Base-by-base conservation (phyloP, 2,329 filamentous ascomycete genomes). In the Aspergillus luchuensis region DNA sequence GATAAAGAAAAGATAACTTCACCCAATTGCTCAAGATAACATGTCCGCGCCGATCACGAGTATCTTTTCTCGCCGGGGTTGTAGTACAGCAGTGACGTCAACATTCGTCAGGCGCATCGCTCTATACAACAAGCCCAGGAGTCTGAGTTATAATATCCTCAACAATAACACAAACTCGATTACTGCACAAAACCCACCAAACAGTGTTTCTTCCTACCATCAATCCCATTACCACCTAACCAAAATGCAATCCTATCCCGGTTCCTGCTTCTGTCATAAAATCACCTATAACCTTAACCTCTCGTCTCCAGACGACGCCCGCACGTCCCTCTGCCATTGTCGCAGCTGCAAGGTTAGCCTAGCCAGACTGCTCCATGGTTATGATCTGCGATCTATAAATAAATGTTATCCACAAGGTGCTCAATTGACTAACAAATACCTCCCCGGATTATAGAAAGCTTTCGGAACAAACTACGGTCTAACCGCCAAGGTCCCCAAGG, bases 241-340 rank as follows among this genome's bases (percentile, higher is more conserved):
- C 47, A 56, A 30, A 19, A 76, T 76, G 72, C 69, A 68, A 5
- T 61, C 51, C 3, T 73, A 74, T 41, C 73, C 73, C 1, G 79
- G 80, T 19, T 76, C 75, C 41, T 85, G 83, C 71, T 81, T 79
- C 68, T 85, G 84, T 67, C 72, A 75, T 58, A 73, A 73, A 8
- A 74, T 85, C 58, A 72, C 74, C 30, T 85, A 84, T 61, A 71
- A 75, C 15, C 72, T 85, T 50, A 70, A 72, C 0, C 74, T 85
- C 1, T 63, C 69, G 2, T 78, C 79, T 7, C 73, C 76, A 5
- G 77, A 80, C 7, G 76, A 84, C 23, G 82, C 82, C 2, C 73
- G 82, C 21, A 84, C 82, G 1, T 82, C 78, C 8, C 66, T 85
- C 15, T 85, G 83, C 63, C 82, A 85, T 68, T 85, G 83, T 66